Evolutionary conservation across 345 rosid genomes (phyloP).

Genomic region (Salix dunnii): DNA sequence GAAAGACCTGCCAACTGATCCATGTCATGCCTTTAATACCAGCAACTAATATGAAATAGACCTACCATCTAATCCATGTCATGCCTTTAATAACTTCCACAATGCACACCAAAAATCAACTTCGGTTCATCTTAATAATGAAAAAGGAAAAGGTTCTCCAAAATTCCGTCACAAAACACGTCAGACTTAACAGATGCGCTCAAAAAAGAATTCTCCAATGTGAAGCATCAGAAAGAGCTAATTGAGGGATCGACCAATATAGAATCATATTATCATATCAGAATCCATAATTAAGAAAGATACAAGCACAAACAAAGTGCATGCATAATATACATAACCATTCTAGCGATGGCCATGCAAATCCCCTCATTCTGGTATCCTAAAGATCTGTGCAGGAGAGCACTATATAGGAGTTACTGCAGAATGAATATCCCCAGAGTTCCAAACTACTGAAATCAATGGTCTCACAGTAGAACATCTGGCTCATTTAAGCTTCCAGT

Average conservation of each 20-base stretch:
- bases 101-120: neutral
- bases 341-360: neutral
- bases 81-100: neutral
- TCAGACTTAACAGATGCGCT: neutral
- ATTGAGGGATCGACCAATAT: neutral
- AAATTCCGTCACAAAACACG: neutral
- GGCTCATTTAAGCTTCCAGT: slow-evolving; percentile 62
- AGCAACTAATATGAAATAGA: neutral
- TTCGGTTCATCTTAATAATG: neutral
- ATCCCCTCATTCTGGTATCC: neutral
- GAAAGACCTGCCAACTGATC: no score
- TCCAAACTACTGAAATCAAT: slow-evolving; percentile 1
- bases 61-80: neutral
- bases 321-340: slow-evolving; percentile 17
- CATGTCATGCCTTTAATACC: neutral
- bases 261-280: neutral
- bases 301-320: neutral
- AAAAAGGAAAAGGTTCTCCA: neutral
- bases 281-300: neutral
- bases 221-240: neutral
- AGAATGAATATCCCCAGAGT: neutral
- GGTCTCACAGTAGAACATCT: slow-evolving; percentile 45
- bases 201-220: neutral
- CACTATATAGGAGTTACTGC: neutral
- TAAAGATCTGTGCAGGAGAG: neutral